Conservation (phyloP, 2,329 filamentous ascomycete species). For the Camptophora hylomeconis region DNA sequence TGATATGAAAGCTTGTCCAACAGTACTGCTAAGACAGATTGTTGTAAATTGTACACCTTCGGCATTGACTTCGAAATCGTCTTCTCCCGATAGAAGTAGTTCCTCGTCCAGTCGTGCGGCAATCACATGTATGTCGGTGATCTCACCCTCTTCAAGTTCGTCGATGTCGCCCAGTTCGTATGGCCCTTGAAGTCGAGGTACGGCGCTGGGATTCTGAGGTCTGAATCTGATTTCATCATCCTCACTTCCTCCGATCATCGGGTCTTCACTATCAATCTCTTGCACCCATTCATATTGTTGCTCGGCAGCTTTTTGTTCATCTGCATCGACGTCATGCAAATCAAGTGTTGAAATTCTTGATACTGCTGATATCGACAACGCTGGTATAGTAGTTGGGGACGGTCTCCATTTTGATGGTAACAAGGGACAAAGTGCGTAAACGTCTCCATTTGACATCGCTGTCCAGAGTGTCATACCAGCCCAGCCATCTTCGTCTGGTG, state of each 20-base stretch:
- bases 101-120: constrained; percentile 39
- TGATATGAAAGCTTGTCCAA: constrained; percentile 44
- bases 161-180: constrained; percentile 41
- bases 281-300: constrained; percentile 49
- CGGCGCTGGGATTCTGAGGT: constrained; percentile 39
- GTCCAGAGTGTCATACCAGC: constrained; percentile 93
- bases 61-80: constrained; percentile 32
- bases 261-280: constrained; percentile 42
- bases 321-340: constrained; percentile 27
- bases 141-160: constrained; percentile 38
- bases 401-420: constrained; percentile 78
- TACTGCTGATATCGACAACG: constrained; percentile 69
- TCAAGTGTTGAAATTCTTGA: constrained; percentile 46
- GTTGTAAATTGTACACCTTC: constrained; percentile 35
- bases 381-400: constrained; percentile 62
- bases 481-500: constrained; percentile 55
- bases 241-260: constrained; percentile 25
- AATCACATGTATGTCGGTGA: constrained; percentile 48
- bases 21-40: constrained; percentile 44
- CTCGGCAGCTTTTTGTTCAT: constrained; percentile 34
- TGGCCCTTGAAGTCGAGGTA: constrained; percentile 50
- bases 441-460: constrained; percentile 84
- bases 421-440: constrained; percentile 86
- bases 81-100: constrained; percentile 39
- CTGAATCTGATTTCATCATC: constrained; percentile 42